Conservation (phyloP, 23 red algal genomes). For the Cyanidioschyzon merolae region DNA sequence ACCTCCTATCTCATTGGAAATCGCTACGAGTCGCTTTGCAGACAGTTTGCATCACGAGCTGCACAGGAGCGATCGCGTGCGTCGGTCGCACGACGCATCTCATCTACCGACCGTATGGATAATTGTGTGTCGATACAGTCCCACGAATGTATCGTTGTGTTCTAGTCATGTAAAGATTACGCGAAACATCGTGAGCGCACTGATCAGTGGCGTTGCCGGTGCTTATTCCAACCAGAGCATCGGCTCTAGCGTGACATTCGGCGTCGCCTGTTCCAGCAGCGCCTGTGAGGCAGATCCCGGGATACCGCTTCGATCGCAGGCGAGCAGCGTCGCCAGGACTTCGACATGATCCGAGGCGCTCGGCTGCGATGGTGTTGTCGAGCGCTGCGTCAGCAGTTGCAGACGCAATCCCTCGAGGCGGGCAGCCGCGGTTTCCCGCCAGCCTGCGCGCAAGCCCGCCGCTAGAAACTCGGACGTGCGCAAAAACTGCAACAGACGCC, state of each 20-base stretch:
- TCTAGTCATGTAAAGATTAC: too few relatives aligned
- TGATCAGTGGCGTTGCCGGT: too few relatives aligned
- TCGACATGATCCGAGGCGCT: not conserved
- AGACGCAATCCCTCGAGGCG: not conserved
- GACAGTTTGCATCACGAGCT: too few relatives aligned
- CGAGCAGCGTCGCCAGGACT: not conserved
- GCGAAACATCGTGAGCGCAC: too few relatives aligned
- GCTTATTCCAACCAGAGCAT: not conserved
- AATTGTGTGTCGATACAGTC: too few relatives aligned
- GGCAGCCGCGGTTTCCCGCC: not conserved
- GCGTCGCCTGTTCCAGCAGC: not conserved
- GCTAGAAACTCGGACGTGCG: not conserved
- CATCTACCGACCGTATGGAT: too few relatives aligned
- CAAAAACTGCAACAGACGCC: not conserved
- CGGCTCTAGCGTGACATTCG: not conserved
- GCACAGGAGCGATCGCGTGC: too few relatives aligned
- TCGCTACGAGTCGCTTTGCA: too few relatives aligned
- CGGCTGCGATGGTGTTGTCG: not conserved
- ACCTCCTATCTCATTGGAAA: too few relatives aligned
- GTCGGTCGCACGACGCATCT: too few relatives aligned
- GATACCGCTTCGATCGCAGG: not conserved
- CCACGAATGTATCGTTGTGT: too few relatives aligned
- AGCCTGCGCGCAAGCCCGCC: not conserved
- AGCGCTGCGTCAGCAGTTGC: not conserved
- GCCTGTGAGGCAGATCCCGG: not conserved